A percentile compares a stretch with the other conserved stretches of the same genome.
Conservation (phyloP, 495 filamentous ascomycete species). For the Talaromyces proteolyticus region DNA sequence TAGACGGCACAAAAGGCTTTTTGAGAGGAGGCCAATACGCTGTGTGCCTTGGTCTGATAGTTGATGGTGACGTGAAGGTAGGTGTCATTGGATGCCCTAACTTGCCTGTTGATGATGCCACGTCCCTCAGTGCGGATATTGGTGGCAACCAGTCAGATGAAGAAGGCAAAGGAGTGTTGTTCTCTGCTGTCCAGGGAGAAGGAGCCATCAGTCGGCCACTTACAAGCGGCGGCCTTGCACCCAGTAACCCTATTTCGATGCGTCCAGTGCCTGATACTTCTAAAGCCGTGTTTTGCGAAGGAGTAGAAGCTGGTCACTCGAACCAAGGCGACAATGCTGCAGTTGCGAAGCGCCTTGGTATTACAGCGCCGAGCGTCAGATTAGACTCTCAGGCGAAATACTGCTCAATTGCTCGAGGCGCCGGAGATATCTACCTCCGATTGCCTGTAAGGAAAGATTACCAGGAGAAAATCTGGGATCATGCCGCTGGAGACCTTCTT, state of each 20-base stretch:
- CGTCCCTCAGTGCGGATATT: constrained; percentile 57
- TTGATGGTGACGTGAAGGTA: constrained; percentile 90
- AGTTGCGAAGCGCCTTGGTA: constrained; percentile 79
- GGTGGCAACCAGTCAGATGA: constrained; percentile 63
- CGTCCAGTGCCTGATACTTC: constrained; percentile 64
- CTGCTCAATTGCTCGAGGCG: constrained; percentile 88
- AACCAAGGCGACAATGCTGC: constrained; percentile 77
- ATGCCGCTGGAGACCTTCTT: constrained; percentile 93
- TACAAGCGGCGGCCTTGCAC: constrained; percentile 47
- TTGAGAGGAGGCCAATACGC: constrained; percentile 97
- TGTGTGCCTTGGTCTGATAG: constrained; percentile 85
- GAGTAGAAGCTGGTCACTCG: constrained; percentile 87
- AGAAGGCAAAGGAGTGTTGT: constrained; percentile 70
- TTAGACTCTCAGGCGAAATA: constrained; percentile 99
- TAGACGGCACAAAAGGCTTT: constrained; percentile 97
- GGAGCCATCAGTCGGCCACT: constrained; percentile 76
- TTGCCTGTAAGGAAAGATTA: constrained; percentile 79
- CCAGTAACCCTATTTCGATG: constrained; percentile 69
- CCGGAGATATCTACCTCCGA: constrained; percentile 89
- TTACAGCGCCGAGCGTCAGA: constrained; percentile 76
- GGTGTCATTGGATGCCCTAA: constrained; percentile 94
- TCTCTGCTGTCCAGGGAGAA: constrained; percentile 69
- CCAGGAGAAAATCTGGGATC: constrained; percentile 99
- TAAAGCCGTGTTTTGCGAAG: constrained; percentile 87
- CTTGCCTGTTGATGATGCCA: constrained; percentile 74